Percentiles rank a stretch among this genome's conserved stretches.
Conservation (phyloP, 257 asterid genomes). For the Jaltomata sinuosa region DNA sequence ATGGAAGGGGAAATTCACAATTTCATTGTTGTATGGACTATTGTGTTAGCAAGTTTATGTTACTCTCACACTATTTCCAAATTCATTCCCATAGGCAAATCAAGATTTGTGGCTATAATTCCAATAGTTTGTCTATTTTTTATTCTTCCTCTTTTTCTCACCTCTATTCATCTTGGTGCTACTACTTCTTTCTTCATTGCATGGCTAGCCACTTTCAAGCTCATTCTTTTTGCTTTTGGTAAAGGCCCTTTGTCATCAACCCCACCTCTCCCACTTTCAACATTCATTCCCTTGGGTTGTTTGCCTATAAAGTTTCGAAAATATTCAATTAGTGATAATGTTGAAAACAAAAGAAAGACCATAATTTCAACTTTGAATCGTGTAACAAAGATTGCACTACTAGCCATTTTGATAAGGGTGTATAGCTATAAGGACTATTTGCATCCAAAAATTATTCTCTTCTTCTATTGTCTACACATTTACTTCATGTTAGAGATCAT, state of each 20-base stretch:
- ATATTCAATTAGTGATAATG: neutral
- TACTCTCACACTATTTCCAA: slow-evolving; percentile 31
- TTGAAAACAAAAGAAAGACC: neutral
- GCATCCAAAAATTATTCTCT: slow-evolving; percentile 16
- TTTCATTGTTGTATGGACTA: slow-evolving; percentile 32
- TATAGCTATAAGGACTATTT: neutral
- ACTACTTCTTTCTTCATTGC: slow-evolving; percentile 44
- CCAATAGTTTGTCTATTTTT: slow-evolving; percentile 33
- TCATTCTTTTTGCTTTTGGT: slow-evolving; percentile 37
- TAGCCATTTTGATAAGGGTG: neutral
- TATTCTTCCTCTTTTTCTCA: slow-evolving; percentile 38
- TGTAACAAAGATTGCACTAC: neutral
- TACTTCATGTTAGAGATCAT: slow-evolving; percentile 4
- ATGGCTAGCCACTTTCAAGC: slow-evolving; percentile 45
- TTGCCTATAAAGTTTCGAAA: slow-evolving; percentile 33
- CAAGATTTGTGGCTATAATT: slow-evolving; percentile 20
- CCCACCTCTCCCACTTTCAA: slow-evolving; percentile 18
- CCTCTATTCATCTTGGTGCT: slow-evolving; percentile 39
- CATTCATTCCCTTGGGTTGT: slow-evolving; percentile 38
- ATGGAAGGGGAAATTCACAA: slow-evolving; percentile 53
- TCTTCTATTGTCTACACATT: neutral
- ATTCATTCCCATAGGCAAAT: slow-evolving; percentile 12
- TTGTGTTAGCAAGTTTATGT: slow-evolving; percentile 22
- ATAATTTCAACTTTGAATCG: neutral
- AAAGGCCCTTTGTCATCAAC: slow-evolving; percentile 34